Conservation (phyloP, 2,329 filamentous ascomycete species). For the Trichoderma pleuroti region DNA sequence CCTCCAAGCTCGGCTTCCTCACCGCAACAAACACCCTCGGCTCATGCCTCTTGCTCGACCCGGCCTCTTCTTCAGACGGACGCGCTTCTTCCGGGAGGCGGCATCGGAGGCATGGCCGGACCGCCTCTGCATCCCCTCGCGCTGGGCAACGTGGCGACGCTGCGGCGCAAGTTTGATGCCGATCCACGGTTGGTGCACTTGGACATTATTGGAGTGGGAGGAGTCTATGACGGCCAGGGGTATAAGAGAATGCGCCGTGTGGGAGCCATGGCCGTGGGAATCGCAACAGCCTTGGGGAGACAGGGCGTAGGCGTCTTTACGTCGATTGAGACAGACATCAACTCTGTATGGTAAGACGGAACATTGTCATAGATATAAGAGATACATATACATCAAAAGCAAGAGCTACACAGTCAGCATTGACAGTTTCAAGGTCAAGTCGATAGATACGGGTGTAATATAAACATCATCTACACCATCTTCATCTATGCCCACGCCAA, state of each 20-base stretch:
- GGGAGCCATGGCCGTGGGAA: slow-evolving; percentile 63
- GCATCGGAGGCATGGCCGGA: slow-evolving; percentile 70
- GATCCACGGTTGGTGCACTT: slow-evolving; percentile 49
- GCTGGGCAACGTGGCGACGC: slow-evolving; percentile 69
- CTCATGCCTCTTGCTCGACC: slow-evolving; percentile 56
- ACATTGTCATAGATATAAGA: background rate
- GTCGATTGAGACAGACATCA: slow-evolving; percentile 44
- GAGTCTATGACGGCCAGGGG: slow-evolving; percentile 61
- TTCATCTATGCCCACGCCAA: background rate
- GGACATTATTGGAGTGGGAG: slow-evolving; percentile 67
- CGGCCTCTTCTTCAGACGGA: slow-evolving; percentile 51
- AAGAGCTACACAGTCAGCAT: background rate
- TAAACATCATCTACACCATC: background rate
- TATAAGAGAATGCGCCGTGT: slow-evolving; percentile 63
- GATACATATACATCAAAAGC: background rate
- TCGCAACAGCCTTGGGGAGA: slow-evolving; percentile 66
- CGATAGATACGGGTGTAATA: background rate
- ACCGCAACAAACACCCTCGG: slow-evolving; percentile 73
- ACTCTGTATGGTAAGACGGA: slow-evolving; percentile 22
- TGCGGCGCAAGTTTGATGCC: slow-evolving; percentile 57
- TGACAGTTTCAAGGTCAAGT: background rate
- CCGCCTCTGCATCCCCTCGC: slow-evolving; percentile 69
- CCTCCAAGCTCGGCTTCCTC: slow-evolving; percentile 56
- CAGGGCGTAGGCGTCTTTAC: slow-evolving; percentile 61
- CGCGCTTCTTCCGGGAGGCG: slow-evolving; percentile 47